Conservation (phyloP, 768 basidiomycete species). For the Suillus tomentosus region DNA sequence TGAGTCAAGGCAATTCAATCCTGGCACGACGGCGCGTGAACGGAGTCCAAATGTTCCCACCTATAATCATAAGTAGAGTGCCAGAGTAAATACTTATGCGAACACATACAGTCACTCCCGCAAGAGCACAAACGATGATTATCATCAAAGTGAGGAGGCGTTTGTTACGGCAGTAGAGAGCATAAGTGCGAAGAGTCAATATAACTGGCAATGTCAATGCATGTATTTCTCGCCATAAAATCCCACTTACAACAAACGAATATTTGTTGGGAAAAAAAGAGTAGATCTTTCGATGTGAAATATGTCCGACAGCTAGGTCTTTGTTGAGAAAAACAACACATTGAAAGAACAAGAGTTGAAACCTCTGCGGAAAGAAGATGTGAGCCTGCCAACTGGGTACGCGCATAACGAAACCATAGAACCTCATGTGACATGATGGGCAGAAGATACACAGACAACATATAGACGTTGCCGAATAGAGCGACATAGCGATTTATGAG, state of each 20-base stretch:
- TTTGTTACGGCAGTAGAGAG: slow-evolving; percentile 48
- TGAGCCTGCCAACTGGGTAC: neutral
- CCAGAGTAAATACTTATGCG: neutral
- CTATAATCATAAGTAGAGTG: neutral
- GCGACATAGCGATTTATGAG: slow-evolving; percentile 52
- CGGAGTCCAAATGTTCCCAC: neutral
- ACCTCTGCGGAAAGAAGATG: slow-evolving; percentile 10
- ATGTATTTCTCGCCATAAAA: neutral
- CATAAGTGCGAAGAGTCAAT: slow-evolving; percentile 50
- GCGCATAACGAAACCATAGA: neutral
- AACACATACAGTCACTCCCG: slow-evolving; percentile 38
- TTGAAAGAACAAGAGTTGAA: neutral
- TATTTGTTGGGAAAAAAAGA: slow-evolving; percentile 47
- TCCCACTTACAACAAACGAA: slow-evolving; percentile 45
- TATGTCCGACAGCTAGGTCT: slow-evolving; percentile 42
- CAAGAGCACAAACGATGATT: slow-evolving; percentile 33
- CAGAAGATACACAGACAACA: slow-evolving; percentile 32
- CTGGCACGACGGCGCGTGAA: neutral
- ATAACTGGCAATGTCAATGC: slow-evolving; percentile 34
- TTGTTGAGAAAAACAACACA: neutral
- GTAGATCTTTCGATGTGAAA: slow-evolving; percentile 40
- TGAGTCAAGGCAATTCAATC: neutral
- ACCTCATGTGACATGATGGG: slow-evolving; percentile 9
- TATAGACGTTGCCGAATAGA: slow-evolving; percentile 40
- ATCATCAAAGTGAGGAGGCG: slow-evolving; percentile 41